Evolutionary conservation across 352 stramenopile species (phyloP).

Genomic region (Peronospora farinosa): DNA sequence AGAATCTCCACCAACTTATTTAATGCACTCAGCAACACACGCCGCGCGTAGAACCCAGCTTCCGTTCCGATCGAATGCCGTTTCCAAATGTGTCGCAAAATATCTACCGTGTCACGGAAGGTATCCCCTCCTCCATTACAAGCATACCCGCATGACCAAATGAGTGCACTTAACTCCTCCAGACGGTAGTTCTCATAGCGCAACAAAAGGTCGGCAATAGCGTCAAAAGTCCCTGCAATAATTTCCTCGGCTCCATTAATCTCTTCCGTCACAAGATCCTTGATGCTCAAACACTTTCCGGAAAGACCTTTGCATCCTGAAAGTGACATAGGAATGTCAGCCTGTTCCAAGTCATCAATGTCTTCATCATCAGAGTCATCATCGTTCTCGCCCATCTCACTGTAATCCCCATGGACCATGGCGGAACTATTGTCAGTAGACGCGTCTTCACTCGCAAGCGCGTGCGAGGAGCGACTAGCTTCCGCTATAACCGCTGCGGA

Average conservation of each 20-base stretch:
- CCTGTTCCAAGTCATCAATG: conserved; percentile 35
- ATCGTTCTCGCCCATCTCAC: conserved; percentile 32
- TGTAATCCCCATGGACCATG: conserved; percentile 13
- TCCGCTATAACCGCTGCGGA: conserved; percentile 44
- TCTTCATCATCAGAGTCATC: conserved; percentile 39
- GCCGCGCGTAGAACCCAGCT: conserved; percentile 46
- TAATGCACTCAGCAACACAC: conserved; percentile 69
- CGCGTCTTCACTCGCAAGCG: conserved; percentile 13
- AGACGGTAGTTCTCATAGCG: conserved; percentile 48
- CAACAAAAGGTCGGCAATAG: conserved; percentile 54
- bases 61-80: conserved; percentile 21
- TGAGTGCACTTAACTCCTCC: conserved; percentile 56
- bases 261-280: conserved; percentile 51
- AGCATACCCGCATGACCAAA: conserved; percentile 56
- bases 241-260: conserved; percentile 47
- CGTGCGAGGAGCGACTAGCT: conserved; percentile 28
- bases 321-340: conserved; percentile 50
- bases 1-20: conserved; percentile 72
- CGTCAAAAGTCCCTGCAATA: conserved; percentile 56
- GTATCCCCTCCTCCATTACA: conserved; percentile 20
- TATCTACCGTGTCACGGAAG: conserved; percentile 43
- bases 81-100: conserved; percentile 37
- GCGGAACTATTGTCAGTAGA: conserved; percentile 18
- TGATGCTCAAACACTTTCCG: conserved; percentile 29
- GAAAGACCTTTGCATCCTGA: conserved; percentile 26